phyloP scores from a whole-genome alignment of 306 rosid genomes.

The Prunus persica region Prunus_persica_NCBIv2 NC_034009.1:10818501-10819000 shows the following conservation, averaged over 20 bases:
- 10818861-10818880: neutral
- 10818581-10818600: conserved; percentile 3
- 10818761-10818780: neutral
- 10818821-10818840: neutral
- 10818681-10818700: conserved; percentile 6
- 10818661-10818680: neutral
- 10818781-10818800: neutral
- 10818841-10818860: neutral
- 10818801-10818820: neutral
- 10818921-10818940: neutral
- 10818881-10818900: neutral
- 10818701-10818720: conserved; percentile 27
- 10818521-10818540: neutral
- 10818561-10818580: conserved; percentile 40
- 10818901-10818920: too few relatives aligned
- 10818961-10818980: neutral
- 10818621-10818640: conserved; percentile 4
- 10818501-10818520: neutral
- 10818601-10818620: neutral
- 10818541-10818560: neutral
- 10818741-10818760: neutral
- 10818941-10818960: neutral
- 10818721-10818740: neutral
- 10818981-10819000: neutral
- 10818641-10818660: neutral